Evolutionary conservation across 257 asterid genomes (phyloP), one percentile per base, ranked within the genome.

Genomic region (Cordia subcordata): DNA sequence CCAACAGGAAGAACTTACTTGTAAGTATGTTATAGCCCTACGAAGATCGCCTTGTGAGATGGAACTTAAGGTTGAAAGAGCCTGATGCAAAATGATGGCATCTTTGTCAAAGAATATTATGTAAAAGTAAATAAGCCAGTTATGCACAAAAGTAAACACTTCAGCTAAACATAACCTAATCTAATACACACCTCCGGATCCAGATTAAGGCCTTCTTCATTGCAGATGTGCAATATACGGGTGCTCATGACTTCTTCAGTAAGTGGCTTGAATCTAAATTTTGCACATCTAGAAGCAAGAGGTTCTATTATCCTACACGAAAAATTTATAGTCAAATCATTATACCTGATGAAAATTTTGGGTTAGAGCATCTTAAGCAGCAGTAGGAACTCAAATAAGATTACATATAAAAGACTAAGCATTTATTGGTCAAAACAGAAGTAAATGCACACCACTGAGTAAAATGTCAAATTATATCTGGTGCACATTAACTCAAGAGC

Each of bases 251-350:
- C 77, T 17, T 88, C 95, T 77, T 88, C 95, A 9, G 96, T 82
- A 39, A 92, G 96, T 56, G 99, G 94, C 82, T 88, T 92, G 85
- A 92, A 92, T 72, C 99, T 82, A 77, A 88, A 92, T 69, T 92
- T 92, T 0, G 99, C 97, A 75, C 97, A 92, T 81, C 99, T 82
- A 63, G 99, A 92, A 60, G 96, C 96, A 60, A 88, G 99, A 51
- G 99, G 97, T 77, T 92, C 99, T 55, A 92, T 88, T 58, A 92
- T 88, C 79, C 97, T 92, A 79, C 46, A 67, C 18, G 65, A 55
- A 52, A 38, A 37, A 16, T 51, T 53, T 32, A 54, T 33, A 58
- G 15, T 16, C 45, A 35, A 42, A 14, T 19, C 8, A 54, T 13
- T 37, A 13, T 8, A 57, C 4, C 47, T 14, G 10, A 42, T 21